A percentile compares a stretch with the other conserved stretches of the same genome.
phyloP scores from a whole-genome alignment of 1,284 basidiomycete genomes.

The Phenoliferia sp. region DNA sequence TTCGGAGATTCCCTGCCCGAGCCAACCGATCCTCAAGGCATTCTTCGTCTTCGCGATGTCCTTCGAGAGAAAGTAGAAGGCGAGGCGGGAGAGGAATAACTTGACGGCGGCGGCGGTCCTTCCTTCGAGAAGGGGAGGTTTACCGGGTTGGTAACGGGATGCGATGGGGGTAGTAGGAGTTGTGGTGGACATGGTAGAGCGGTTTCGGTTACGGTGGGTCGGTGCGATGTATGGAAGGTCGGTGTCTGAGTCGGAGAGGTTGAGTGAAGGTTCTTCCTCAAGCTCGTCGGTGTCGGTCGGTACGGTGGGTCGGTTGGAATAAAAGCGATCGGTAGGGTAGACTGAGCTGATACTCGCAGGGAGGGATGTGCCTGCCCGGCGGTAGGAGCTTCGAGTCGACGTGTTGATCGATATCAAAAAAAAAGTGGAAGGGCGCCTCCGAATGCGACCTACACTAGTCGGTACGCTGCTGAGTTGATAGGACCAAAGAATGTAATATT shows the following conservation, averaged over 20 bases:
- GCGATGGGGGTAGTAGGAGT: no score
- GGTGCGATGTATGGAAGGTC: background rate
- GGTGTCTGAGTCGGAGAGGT: background rate
- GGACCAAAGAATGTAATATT: no score
- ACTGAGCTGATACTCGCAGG: background rate
- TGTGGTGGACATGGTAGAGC: no score
- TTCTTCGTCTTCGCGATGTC: background rate
- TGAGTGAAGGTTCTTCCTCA: background rate
- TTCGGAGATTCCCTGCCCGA: background rate
- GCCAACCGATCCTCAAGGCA: background rate
- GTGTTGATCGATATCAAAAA: background rate
- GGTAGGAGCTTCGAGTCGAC: no score
- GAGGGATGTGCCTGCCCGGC: background rate
- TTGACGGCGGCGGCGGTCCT: background rate
- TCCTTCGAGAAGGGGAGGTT: no score
- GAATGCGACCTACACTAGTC: no score
- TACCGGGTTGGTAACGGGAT: no score
- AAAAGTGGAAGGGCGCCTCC: slow-evolving; percentile 17
- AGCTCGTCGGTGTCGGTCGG: background rate
- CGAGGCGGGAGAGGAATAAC: background rate
- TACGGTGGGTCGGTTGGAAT: background rate
- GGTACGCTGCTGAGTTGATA: no score
- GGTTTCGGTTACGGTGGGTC: no score
- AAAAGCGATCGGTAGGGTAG: background rate
- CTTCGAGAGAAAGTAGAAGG: slow-evolving; percentile 1